Conservation (phyloP, 2,329 filamentous ascomycete species). For the Aspergillus sp. region DNA sequence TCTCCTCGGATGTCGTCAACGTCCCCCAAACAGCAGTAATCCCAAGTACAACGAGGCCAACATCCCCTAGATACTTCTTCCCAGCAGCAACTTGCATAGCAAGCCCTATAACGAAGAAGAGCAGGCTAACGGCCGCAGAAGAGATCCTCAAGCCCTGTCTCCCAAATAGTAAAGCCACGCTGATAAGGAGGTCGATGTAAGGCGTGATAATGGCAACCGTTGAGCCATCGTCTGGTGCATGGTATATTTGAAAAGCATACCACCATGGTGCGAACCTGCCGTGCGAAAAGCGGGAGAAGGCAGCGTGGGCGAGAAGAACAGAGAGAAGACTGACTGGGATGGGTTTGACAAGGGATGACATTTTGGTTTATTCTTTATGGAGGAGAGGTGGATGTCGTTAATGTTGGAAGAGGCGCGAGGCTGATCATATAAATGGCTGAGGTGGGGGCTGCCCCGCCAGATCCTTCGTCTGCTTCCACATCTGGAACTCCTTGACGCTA, state of each 20-base stretch:
- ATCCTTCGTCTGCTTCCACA: too few relatives aligned
- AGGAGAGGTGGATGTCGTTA: not conserved
- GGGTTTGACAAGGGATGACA: not conserved
- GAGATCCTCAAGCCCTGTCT: not conserved
- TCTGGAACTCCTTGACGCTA: too few relatives aligned
- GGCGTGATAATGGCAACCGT: not conserved
- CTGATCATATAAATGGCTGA: not conserved
- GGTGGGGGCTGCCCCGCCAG: not conserved
- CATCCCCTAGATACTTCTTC: not conserved
- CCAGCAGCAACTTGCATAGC: not conserved
- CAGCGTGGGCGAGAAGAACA: not conserved
- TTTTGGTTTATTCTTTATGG: not conserved
- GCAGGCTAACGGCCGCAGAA: not conserved
- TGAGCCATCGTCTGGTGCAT: slow-evolving; percentile 1
- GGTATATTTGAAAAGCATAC: slow-evolving; percentile 6
- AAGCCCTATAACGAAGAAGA: not conserved
- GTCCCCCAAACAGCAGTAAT: not conserved
- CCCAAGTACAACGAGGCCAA: not conserved
- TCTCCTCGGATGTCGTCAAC: too few relatives aligned
- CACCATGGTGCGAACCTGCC: not conserved
- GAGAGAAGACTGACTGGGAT: not conserved
- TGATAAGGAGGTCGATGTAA: not conserved
- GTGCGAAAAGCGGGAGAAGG: slow-evolving; percentile 7
- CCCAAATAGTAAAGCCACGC: not conserved
- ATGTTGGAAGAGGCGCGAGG: not conserved